A percentile compares a stretch with the other conserved stretches of the same genome.
phyloP scores from a whole-genome alignment of 176 grass and related monocot species.

The Themeda triandra region DNA sequence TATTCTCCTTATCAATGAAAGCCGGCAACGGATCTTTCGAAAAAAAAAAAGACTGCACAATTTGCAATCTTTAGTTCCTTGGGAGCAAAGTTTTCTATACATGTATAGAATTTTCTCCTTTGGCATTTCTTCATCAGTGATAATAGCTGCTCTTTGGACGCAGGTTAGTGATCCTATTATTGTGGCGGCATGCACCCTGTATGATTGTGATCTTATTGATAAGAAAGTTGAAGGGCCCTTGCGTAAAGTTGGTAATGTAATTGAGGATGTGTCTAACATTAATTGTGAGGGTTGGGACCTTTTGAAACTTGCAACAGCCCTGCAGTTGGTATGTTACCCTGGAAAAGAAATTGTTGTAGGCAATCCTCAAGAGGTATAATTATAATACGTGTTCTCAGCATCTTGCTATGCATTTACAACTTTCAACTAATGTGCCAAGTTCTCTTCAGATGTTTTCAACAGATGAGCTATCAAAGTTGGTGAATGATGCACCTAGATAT shows the following conservation, averaged over 20 bases:
- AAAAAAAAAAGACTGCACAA: no score
- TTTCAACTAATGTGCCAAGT: background rate
- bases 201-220: background rate
- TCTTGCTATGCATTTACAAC: background rate
- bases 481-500: background rate
- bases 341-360: background rate
- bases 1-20: no score
- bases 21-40: no score
- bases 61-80: no score
- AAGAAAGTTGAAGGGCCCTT: background rate
- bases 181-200: background rate
- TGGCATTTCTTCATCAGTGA: background rate
- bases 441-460: conserved; percentile 16
- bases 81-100: no score
- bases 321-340: background rate
- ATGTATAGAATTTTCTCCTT: background rate
- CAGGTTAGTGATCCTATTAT: background rate
- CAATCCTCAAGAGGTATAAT: background rate
- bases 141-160: background rate
- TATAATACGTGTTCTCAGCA: background rate
- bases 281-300: background rate
- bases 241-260: background rate
- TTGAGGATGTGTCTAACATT: background rate
- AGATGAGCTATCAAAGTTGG: background rate
- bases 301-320: background rate